phyloP scores from a whole-genome alignment of 2,329 filamentous ascomycete species.

The Aspergillus fijiensis region DNA sequence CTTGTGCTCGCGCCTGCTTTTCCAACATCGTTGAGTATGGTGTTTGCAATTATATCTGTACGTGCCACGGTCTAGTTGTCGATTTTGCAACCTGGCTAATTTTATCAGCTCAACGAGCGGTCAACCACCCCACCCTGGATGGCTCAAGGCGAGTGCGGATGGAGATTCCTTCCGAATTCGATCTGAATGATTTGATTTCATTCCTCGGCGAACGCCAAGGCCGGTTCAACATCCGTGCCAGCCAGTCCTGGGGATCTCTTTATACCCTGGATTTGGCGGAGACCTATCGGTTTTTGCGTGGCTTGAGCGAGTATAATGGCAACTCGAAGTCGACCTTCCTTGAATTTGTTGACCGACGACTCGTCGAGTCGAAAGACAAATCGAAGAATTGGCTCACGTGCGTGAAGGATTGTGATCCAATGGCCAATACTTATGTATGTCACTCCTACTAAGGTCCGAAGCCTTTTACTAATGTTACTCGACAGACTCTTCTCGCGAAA shows the following conservation, averaged over 20 bases:
- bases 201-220: slow-evolving; percentile 41
- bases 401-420: slow-evolving; percentile 42
- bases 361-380: slow-evolving; percentile 46
- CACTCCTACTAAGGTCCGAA: background rate
- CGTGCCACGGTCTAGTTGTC: slow-evolving; percentile 9
- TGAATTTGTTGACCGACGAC: slow-evolving; percentile 47
- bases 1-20: slow-evolving; percentile 47
- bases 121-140: slow-evolving; percentile 43
- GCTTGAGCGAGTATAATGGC: slow-evolving; percentile 39
- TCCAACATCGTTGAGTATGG: slow-evolving; percentile 46
- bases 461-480: background rate
- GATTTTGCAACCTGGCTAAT: slow-evolving; percentile 19
- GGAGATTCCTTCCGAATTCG: slow-evolving; percentile 43
- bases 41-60: slow-evolving; percentile 49
- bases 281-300: slow-evolving; percentile 42
- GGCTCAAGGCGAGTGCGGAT: slow-evolving; percentile 38
- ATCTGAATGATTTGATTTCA: slow-evolving; percentile 39
- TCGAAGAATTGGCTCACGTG: slow-evolving; percentile 47
- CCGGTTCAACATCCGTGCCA: slow-evolving; percentile 46
- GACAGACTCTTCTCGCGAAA: slow-evolving; percentile 42
- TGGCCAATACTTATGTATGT: slow-evolving; percentile 44
- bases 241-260: slow-evolving; percentile 43
- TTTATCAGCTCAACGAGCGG: slow-evolving; percentile 41
- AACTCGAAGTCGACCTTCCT: slow-evolving; percentile 41
- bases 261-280: slow-evolving; percentile 45